These are phyloP conservation scores for Cryptococcus sp. DNA, from an alignment of 1,284 basidiomycete genomes.

Conservation along the genomic window DNA sequence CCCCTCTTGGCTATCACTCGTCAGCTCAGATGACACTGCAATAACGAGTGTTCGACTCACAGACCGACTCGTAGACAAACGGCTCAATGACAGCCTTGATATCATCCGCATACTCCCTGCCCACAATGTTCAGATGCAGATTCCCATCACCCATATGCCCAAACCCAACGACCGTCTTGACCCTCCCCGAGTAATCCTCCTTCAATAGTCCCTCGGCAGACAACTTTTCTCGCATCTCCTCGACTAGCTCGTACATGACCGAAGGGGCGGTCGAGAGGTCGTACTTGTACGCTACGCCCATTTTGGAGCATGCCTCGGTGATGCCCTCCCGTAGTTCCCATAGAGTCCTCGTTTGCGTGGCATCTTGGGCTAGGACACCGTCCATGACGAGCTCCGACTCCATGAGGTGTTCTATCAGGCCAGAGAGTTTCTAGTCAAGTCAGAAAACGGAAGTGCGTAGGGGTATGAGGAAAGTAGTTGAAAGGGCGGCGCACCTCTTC, in stretches of 20 bases:
- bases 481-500: constrained; percentile 62
- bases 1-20: constrained; percentile 49
- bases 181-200: constrained; percentile 38
- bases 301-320: constrained; percentile 88
- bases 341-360: constrained; percentile 79
- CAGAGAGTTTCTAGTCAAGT: constrained; percentile 68
- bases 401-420: constrained; percentile 73
- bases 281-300: constrained; percentile 96
- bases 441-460: neutral
- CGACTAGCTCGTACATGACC: constrained; percentile 85
- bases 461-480: neutral
- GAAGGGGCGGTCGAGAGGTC: constrained; percentile 87
- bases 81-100: constrained; percentile 84
- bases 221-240: constrained; percentile 69
- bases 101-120: constrained; percentile 69
- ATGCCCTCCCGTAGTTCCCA: constrained; percentile 95
- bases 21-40: too few relatives aligned
- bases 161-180: constrained; percentile 59
- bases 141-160: constrained; percentile 96
- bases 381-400: constrained; percentile 76
- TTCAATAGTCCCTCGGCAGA: constrained; percentile 65
- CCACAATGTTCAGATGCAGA: constrained; percentile 84
- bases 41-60: constrained; percentile 19
- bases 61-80: constrained; percentile 84
- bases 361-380: constrained; percentile 88